Evolutionary conservation across 345 rosid genomes (phyloP), one percentile per base, ranked within the genome.

Genomic region (Boechera divaricarpa): DNA sequence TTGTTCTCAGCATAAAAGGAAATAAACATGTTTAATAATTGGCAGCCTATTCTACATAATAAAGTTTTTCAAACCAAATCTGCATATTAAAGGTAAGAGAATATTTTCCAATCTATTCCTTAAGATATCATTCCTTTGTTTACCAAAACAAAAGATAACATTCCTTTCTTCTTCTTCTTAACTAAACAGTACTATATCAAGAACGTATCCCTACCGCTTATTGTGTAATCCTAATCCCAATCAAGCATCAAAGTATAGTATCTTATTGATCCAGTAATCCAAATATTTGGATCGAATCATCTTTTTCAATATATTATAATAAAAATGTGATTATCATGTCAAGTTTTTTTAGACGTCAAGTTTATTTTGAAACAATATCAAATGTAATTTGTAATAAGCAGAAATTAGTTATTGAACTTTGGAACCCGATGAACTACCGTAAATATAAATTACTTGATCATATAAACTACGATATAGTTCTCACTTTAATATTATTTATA

Each of bases 41-140:
- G 74, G 74, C 47, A 33, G 31, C 38, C 44, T 60, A 49, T 39
- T 59, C 39, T 32, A 69, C 39, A 51, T 31, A 42, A 53, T 21
- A 51, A 61, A 41, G 56, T n/a, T 31, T 31, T 61, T 69, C 48
- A 61, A 45, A 69, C 54, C 5, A 69, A 69, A 61, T 69, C 75
- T 53, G 69, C 31, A 42, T 61, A 52, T 52, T 52, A 41, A 15
- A 61, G 45, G 16, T 38, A 52, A 33, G 21, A 62, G n/a, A 62
- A 76, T 76, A 69, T 69, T 69, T 42, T 69, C 39, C 75, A 32
- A 69, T 76, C 38, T 69, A 69, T 69, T 69, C n/a, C 69, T 1
- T 76, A 69, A 76, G 75, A 76, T 76, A 69, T 69, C 75, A 61
- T 76, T 68, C 79, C 63, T 59, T 76, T 68, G 36, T 52, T 68